Evolutionary conservation across 139 green algal species (phyloP).

Genomic region (Chlorella vulgaris): DNA sequence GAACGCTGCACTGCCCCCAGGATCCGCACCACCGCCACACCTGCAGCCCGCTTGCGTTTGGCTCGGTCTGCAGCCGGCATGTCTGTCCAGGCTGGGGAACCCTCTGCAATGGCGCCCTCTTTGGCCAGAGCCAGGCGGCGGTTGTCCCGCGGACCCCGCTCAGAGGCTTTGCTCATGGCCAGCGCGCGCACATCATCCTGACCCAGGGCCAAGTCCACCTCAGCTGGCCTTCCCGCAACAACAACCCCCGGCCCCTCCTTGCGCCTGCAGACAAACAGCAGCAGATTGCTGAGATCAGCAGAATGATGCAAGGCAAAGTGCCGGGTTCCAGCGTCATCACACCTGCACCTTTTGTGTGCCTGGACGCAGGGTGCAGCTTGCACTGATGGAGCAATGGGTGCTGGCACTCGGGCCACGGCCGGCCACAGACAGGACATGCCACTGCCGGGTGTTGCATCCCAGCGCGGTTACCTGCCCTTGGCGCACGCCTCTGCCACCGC

Average conservation of each 20-base stretch:
- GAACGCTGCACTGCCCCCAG: not conserved
- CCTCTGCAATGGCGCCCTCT: constrained; percentile 85
- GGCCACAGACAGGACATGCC: no score
- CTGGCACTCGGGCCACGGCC: no score
- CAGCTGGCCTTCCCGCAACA: constrained; percentile 68
- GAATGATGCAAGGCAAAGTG: not conserved
- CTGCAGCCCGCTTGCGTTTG: constrained; percentile 45
- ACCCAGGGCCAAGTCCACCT: constrained; percentile 79
- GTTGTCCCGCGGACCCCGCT: constrained; percentile 62
- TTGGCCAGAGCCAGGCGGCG: constrained; percentile 78
- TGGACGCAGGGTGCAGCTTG: not conserved
- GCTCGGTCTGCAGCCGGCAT: constrained; percentile 78
- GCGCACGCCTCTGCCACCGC: constrained; percentile 65
- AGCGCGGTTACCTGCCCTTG: constrained; percentile 63
- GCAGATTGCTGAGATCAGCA: not conserved
- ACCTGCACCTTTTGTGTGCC: no score
- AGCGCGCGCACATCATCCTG: constrained; percentile 65
- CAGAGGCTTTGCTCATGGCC: constrained; percentile 26
- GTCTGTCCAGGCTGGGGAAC: constrained; percentile 67
- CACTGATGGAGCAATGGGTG: not conserved
- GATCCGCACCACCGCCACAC: not conserved
- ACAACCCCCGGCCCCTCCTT: constrained; percentile 62
- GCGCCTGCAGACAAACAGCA: constrained; percentile 41
- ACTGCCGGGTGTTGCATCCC: no score
- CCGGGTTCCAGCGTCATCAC: no score